A percentile compares a stretch with the other conserved stretches of the same genome.
Conservation (phyloP, 768 basidiomycete species). For the Suillus discolor region DNA sequence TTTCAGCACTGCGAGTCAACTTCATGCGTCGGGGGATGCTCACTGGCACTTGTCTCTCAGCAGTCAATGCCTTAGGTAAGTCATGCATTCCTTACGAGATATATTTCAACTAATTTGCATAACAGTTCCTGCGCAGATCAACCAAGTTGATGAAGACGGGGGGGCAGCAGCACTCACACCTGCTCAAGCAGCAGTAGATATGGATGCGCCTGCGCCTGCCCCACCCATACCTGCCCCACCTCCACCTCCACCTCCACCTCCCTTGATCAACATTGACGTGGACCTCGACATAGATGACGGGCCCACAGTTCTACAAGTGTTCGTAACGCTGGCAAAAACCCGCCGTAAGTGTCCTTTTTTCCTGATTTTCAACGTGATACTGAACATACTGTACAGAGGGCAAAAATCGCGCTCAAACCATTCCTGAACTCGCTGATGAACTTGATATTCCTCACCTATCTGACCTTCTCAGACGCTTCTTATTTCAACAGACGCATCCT, state of each 20-base stretch:
- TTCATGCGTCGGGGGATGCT: too few species aligned
- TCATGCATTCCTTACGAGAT: too few species aligned
- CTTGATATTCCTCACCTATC: background rate
- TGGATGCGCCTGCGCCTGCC: background rate
- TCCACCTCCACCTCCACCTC: background rate
- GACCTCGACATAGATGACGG: background rate
- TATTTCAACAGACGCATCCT: constrained; percentile 6
- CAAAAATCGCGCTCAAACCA: background rate
- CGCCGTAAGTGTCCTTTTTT: background rate
- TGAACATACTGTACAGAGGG: background rate
- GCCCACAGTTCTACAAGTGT: background rate
- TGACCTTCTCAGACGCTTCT: background rate
- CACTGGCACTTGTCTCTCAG: too few species aligned
- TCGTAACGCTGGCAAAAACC: background rate
- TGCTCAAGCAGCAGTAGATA: background rate
- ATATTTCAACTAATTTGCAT: too few species aligned
- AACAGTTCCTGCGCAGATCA: too few species aligned
- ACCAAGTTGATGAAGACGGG: too few species aligned
- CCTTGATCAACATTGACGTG: background rate
- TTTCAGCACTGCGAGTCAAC: too few species aligned
- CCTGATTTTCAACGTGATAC: background rate
- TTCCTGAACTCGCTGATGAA: background rate
- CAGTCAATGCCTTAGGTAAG: too few species aligned
- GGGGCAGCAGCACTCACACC: too few species aligned
- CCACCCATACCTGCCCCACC: too few species aligned